Base-by-base conservation (phyloP, 2,329 filamentous ascomycete species). In the Ophioceras dolichostomum region DNA sequence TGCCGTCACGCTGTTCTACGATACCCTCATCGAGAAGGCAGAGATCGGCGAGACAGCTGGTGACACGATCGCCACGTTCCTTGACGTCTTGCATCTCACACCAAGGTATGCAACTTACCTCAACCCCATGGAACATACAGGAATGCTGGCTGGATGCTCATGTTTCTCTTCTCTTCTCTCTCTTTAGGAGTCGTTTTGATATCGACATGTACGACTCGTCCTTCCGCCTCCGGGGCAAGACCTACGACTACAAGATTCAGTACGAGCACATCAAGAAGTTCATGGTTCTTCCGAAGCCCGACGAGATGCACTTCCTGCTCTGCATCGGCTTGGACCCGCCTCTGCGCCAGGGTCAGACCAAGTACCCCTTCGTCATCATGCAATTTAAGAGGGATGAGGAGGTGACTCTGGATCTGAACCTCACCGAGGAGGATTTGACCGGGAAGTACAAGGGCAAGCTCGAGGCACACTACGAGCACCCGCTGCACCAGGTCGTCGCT, bases 161-260 rank as follows among this genome's bases (percentile, higher is more conserved):
- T 16, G 10, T 20, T 10, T n/a, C 13, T 34, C 30, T 19, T 10
- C 27, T 13, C 10, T 8, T 24, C 22, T 9, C 3, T n/a, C n/a
- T n/a, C n/a, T n/a, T n/a, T 61, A 88, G 91, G 83, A 93, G 91
- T 58, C 89, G 91, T 48, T 98, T 98, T 70, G 91, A 96, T 59
- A 94, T 98, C 64, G 91, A 98, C 60, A 94, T 98, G 83, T 98
- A 98, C 72, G 91, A 96, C 60, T 81, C 78, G 13, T 96, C 91
- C 2, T 96, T 98, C 73, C 83, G 91, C 44, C 73, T 98, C 43
- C 89, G 91, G 47, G 91, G 91, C 53, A 98, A 98, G 66, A 98
- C 91, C 18, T 98, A 98, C 68, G 93, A 98, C 66, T 98, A 98
- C 76, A 98, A 98, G 73, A 96, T 98, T 47, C 87, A 95, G 58